Percentiles rank a stretch among this genome's conserved stretches.
Evolutionary conservation across 257 asterid genomes (phyloP).

Genomic region (Nicotiana benthamiana): DNA sequence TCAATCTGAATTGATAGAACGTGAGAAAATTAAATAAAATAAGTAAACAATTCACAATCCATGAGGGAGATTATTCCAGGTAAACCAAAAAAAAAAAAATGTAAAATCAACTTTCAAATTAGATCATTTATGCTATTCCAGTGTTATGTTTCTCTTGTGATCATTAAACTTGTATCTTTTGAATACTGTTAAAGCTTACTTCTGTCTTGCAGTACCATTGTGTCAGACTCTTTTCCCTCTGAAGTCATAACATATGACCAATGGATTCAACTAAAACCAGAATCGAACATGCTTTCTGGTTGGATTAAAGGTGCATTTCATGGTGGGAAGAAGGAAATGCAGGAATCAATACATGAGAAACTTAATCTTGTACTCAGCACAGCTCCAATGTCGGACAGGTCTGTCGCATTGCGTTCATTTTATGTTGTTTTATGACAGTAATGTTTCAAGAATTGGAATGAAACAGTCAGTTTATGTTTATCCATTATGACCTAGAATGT

Average conservation of each 20-base stretch:
- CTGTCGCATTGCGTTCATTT: slow-evolving; percentile 10
- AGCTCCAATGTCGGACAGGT: slow-evolving; percentile 92
- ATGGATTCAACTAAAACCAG: slow-evolving; percentile 66
- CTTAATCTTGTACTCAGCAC: slow-evolving; percentile 63
- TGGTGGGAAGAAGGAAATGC: slow-evolving; percentile 66
- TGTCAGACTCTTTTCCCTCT: slow-evolving; percentile 54
- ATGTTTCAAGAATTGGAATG: not conserved
- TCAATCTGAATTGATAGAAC: not conserved
- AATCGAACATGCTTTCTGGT: slow-evolving; percentile 44
- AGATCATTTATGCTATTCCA: not conserved
- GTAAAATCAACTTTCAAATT: not conserved
- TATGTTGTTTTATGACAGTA: not conserved
- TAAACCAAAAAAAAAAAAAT: not conserved
- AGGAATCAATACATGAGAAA: slow-evolving; percentile 46
- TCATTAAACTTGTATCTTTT: not conserved
- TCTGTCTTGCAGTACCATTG: slow-evolving; percentile 42
- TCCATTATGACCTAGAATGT: not conserved
- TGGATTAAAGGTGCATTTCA: slow-evolving; percentile 77
- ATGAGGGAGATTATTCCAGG: not conserved
- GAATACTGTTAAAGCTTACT: not conserved
- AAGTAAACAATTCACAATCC: not conserved
- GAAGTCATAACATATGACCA: slow-evolving; percentile 73
- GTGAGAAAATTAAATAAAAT: not conserved
- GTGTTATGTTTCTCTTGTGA: not conserved
- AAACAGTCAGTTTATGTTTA: not conserved